phyloP scores from a whole-genome alignment of 1,284 basidiomycete species.

The Termitomyces sp. region DNA sequence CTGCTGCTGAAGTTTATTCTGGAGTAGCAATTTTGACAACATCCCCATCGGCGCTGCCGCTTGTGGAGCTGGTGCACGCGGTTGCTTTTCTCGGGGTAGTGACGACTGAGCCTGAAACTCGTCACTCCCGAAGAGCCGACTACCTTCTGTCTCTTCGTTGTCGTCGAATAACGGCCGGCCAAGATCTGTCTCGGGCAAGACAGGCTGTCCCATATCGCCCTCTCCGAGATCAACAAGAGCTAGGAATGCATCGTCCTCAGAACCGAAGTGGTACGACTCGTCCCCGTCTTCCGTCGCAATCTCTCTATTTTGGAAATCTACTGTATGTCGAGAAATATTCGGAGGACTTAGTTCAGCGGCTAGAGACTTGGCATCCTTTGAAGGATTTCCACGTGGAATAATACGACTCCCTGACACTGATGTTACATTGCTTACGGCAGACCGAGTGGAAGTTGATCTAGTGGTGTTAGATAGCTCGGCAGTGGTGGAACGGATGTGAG shows the following conservation, averaged over 20 bases:
- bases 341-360: background rate
- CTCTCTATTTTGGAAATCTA: slow-evolving; percentile 9
- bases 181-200: slow-evolving; percentile 31
- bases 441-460: background rate
- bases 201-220: slow-evolving; percentile 42
- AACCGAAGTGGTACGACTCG: slow-evolving; percentile 50
- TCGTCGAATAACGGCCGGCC: slow-evolving; percentile 41
- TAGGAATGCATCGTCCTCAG: slow-evolving; percentile 61
- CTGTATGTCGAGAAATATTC: slow-evolving; percentile 1
- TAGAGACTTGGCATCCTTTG: background rate
- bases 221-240: slow-evolving; percentile 55
- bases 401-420: background rate
- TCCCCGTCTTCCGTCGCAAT: slow-evolving; percentile 23
- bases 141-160: slow-evolving; percentile 27
- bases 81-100: background rate
- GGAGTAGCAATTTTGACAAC: slow-evolving; percentile 18
- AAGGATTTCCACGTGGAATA: background rate
- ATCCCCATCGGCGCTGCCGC: slow-evolving; percentile 3
- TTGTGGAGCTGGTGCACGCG: background rate
- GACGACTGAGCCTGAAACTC: slow-evolving; percentile 7
- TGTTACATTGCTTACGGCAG: background rate
- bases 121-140: slow-evolving; percentile 3
- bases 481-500: slow-evolving; percentile 19
- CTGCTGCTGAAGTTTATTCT: slow-evolving; percentile 17
- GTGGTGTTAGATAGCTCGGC: background rate